Evolutionary conservation across 2,329 filamentous ascomycete genomes (phyloP), one percentile per base, ranked within the genome.

Genomic region (Scleromitrula shiraiana): DNA sequence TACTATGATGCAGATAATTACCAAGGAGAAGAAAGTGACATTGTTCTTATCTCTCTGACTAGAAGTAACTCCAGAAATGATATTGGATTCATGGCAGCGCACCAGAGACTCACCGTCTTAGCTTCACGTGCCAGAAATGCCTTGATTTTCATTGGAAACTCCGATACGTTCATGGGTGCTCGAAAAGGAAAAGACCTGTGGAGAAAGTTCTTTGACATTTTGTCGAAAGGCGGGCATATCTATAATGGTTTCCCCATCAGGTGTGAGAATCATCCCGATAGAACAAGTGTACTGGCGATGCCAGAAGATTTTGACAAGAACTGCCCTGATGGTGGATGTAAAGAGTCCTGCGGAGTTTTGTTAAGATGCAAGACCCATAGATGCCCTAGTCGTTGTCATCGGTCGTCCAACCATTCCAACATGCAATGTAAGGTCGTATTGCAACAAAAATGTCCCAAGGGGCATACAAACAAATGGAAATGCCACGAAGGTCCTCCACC

Each of bases 11-110:
- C 51, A 82, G 84, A 89, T 52, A 89, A 89, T 52, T 90, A 85
- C 49, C 85, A 89, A 61, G 84, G 85, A 1, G 85, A 89, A 58
- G 85, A 90, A 54, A 80, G 77, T 30, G 78, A 88, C 1, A 82
- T 90, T 14, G 80, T 88, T 0, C 74, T 90, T 7, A 76, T 70
- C 0, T 83, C 80, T 0, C 62, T 89, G 9, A 86, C 82, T 0
- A 68, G 85, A 4, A 84, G 83, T 60, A 89, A 89, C 53, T 49
- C 57, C 0, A 58, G 59, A 0, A 74, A 77, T 0, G 79, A 88
- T 1, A 85, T 88, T 24, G 85, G 85, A 0, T 89, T 89, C 60
- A 79, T 89, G 70, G 60, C 68, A 0, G 70, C 80, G 0, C 77
- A 77, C 0, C 76, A 89, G 54, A 71, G 85, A 1, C 61, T 88